A percentile compares a stretch with the other conserved stretches of the same genome.
Conservation (phyloP, 1,284 basidiomycete species). For the Apiotrichum gracile region DNA sequence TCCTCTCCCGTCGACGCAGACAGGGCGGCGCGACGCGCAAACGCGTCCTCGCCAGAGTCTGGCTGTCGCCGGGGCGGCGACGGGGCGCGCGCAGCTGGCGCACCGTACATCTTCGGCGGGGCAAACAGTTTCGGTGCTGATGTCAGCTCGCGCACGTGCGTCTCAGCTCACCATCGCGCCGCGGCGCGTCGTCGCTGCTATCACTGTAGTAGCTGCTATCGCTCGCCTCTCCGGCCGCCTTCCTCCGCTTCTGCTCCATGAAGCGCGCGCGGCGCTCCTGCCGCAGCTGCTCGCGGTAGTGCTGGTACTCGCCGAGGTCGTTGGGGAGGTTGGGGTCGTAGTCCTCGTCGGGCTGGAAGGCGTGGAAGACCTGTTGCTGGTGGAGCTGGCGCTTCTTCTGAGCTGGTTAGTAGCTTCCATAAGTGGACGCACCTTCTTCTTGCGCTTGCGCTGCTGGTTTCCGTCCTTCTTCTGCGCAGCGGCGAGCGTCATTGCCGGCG, state of each 20-base stretch:
- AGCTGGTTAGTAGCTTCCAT: background rate
- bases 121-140: slow-evolving; percentile 43
- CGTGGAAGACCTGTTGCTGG: slow-evolving; percentile 24
- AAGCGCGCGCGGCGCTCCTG: slow-evolving; percentile 27
- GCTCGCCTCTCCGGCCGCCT: slow-evolving; percentile 26
- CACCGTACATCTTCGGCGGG: slow-evolving; percentile 34
- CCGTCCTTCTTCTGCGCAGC: slow-evolving; percentile 19
- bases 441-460: slow-evolving; percentile 28
- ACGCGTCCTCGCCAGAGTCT: slow-evolving; percentile 17
- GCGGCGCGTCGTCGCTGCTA: slow-evolving; percentile 41
- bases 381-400: slow-evolving; percentile 7
- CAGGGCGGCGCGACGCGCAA: slow-evolving; percentile 30
- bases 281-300: slow-evolving; percentile 34
- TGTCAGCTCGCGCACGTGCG: background rate
- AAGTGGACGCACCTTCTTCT: slow-evolving; percentile 29
- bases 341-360: slow-evolving; percentile 43
- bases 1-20: slow-evolving; percentile 28
- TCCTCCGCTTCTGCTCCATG: slow-evolving; percentile 11
- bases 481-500: slow-evolving; percentile 42
- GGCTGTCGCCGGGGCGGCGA: background rate
- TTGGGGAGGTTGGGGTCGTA: slow-evolving; percentile 47
- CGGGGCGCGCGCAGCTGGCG: slow-evolving; percentile 6
- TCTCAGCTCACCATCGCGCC: slow-evolving; percentile 37
- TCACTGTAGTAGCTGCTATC: slow-evolving; percentile 40
- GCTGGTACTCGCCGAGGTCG: slow-evolving; percentile 45